These are phyloP conservation scores for Deuterostichococcus epilithicus DNA, from an alignment of 139 green algal genomes.

Conservation along the genomic window DNA sequence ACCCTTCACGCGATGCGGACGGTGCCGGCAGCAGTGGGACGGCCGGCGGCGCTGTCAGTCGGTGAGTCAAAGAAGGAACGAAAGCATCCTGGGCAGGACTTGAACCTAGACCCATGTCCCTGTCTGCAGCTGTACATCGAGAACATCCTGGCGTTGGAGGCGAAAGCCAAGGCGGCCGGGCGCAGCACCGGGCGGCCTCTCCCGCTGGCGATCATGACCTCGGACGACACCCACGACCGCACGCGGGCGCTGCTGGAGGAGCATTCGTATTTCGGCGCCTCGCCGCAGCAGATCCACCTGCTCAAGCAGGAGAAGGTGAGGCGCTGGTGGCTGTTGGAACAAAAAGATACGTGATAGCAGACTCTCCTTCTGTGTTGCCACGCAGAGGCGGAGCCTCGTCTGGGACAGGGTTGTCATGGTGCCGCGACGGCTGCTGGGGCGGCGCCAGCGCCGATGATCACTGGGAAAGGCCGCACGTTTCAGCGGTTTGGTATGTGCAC, in stretches of 20 bases:
- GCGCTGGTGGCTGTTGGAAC: not conserved
- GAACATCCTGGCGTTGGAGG: slow-evolving; percentile 86
- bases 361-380: not conserved
- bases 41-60: no score
- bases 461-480: no score
- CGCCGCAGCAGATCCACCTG: slow-evolving; percentile 67
- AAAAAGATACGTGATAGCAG: not conserved
- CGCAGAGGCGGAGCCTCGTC: no score
- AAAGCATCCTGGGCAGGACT: no score
- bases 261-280: slow-evolving; percentile 86
- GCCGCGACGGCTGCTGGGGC: no score
- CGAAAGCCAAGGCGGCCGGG: slow-evolving; percentile 1
- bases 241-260: slow-evolving; percentile 78
- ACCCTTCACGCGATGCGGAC: no score
- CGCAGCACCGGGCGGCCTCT: slow-evolving; percentile 32
- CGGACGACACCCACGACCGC: slow-evolving; percentile 88
- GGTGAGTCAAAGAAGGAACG: no score
- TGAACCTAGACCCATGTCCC: no score
- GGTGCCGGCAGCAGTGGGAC: no score
- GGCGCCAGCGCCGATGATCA: no score
- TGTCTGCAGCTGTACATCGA: slow-evolving; percentile 77
- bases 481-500: no score
- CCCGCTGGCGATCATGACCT: slow-evolving; percentile 98
- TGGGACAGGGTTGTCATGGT: no score
- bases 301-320: slow-evolving; percentile 96